phyloP scores from a whole-genome alignment of 2,329 filamentous ascomycete genomes.

The Claviceps africana region DNA sequence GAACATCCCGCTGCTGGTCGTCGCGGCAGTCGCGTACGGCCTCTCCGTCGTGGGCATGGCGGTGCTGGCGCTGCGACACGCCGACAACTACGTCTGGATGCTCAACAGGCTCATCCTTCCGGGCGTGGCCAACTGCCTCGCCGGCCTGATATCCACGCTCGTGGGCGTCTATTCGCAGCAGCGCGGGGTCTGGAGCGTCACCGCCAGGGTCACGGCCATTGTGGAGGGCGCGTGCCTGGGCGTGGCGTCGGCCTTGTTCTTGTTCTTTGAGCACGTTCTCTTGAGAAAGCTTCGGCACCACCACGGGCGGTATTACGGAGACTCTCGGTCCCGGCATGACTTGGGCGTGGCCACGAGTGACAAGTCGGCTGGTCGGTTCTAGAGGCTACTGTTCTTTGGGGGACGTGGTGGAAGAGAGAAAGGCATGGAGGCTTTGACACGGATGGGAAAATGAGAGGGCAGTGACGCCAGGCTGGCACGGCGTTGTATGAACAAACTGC shows the following conservation, averaged over 20 bases:
- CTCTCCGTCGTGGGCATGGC: constrained; percentile 22
- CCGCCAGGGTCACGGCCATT: constrained; percentile 22
- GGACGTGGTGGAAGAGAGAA: not conserved
- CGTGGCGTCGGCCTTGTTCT: constrained; percentile 15
- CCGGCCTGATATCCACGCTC: constrained; percentile 34
- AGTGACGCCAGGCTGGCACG: not conserved
- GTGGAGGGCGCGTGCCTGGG: constrained; percentile 19
- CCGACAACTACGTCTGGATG: constrained; percentile 39
- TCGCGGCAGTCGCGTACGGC: constrained; percentile 28
- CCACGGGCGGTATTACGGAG: constrained; percentile 13
- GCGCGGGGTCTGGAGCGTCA: constrained; percentile 28
- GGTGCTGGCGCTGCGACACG: constrained; percentile 29
- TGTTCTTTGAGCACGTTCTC: constrained; percentile 18
- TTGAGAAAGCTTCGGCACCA: constrained; percentile 17
- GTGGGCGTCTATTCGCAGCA: constrained; percentile 35
- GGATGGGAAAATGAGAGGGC: not conserved
- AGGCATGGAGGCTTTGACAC: not conserved
- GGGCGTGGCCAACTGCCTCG: constrained; percentile 30
- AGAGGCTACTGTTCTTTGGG: not conserved
- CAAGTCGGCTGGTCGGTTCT: not conserved
- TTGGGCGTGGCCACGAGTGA: not conserved
- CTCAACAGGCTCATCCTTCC: constrained; percentile 36
- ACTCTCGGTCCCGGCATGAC: constrained; percentile 3
- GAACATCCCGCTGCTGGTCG: constrained; percentile 26
- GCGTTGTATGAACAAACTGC: not conserved